Percentiles rank a stretch among this genome's conserved stretches.
These are phyloP conservation scores for Lineolata rhizophorae DNA, from an alignment of 495 filamentous ascomycete species.

Conservation along the genomic window DNA sequence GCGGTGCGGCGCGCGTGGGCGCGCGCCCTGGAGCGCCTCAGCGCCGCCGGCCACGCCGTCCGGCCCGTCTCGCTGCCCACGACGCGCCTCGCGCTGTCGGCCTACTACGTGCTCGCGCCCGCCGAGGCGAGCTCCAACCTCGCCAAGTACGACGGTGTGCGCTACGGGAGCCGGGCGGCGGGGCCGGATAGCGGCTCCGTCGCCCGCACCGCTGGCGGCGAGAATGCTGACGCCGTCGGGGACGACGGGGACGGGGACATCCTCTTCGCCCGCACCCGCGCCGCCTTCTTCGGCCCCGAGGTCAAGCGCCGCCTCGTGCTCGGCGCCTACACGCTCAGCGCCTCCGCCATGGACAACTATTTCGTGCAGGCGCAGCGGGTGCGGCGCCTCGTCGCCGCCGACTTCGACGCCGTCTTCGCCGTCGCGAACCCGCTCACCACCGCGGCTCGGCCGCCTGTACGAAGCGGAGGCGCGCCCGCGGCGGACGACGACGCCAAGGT, in stretches of 20 bases:
- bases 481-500: conserved; percentile 28
- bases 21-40: conserved; percentile 30
- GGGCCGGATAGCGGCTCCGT: conserved; percentile 10
- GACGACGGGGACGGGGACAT: conserved; percentile 22
- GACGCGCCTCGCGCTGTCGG: conserved; percentile 65
- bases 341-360: conserved; percentile 84
- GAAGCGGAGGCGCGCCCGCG: conserved; percentile 14
- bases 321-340: conserved; percentile 77
- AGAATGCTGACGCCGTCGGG: too few species aligned
- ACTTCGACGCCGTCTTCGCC: conserved; percentile 64
- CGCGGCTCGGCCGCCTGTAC: conserved; percentile 16
- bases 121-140: conserved; percentile 93
- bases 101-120: conserved; percentile 89
- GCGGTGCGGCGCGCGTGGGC: conserved; percentile 48
- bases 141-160: conserved; percentile 90
- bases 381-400: conserved; percentile 57
- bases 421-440: conserved; percentile 40
- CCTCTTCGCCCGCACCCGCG: conserved; percentile 56
- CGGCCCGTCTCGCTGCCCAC: conserved; percentile 61
- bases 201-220: conserved; percentile 6
- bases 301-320: conserved; percentile 71
- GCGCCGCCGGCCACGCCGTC: conserved; percentile 39
- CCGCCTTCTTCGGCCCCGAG: conserved; percentile 56
- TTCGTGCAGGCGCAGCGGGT: conserved; percentile 86
- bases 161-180: conserved; percentile 44